phyloP scores from a whole-genome alignment of 148 eudicot genomes.

The Silene conica region DNA sequence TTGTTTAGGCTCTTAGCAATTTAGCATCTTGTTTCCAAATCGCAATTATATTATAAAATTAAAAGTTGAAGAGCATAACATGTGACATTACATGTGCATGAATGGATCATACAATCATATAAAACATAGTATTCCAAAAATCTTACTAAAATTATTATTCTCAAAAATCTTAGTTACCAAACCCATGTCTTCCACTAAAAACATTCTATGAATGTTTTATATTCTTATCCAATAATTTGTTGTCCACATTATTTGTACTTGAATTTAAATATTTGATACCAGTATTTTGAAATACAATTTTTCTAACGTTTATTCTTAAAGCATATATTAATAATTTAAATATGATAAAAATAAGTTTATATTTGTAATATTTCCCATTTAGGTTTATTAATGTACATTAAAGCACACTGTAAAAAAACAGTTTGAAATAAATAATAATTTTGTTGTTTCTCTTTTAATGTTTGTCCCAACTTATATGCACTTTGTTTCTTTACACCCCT shows the following conservation, averaged over 20 bases:
- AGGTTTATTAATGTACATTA: too few species aligned
- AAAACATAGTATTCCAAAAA: constrained; percentile 11
- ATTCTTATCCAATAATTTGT: neutral
- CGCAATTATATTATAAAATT: neutral
- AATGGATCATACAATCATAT: neutral
- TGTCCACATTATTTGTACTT: constrained; percentile 2
- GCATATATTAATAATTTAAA: too few species aligned
- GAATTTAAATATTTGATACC: neutral
- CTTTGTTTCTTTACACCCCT: constrained; percentile 21
- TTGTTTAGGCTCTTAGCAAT: neutral
- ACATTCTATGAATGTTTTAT: neutral
- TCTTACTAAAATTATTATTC: neutral
- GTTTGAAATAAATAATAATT: neutral
- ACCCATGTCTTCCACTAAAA: constrained; percentile 12
- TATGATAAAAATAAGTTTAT: too few species aligned
- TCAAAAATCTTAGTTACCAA: constrained; percentile 7
- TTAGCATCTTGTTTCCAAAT: constrained; percentile 2
- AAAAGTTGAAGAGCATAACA: neutral
- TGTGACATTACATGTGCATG: neutral
- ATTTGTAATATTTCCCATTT: too few species aligned
- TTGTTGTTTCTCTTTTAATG: neutral
- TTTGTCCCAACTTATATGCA: constrained; percentile 2
- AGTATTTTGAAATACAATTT: too few species aligned
- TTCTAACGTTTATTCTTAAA: too few species aligned
- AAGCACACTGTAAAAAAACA: too few species aligned